Conservation (phyloP, 148 eudicot genomes). For the Silene uniflora region DNA sequence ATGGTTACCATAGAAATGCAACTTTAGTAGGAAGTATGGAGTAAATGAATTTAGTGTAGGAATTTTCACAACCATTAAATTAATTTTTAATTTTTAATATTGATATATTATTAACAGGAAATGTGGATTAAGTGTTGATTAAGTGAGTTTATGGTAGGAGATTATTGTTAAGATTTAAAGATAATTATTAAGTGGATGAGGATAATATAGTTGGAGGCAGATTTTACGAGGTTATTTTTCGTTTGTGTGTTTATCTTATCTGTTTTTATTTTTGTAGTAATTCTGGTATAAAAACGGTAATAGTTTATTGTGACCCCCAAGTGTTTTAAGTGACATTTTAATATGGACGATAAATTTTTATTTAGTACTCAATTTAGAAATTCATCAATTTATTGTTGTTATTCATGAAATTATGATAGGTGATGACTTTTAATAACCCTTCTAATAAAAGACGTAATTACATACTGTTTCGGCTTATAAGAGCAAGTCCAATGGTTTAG, state of each 20-base stretch:
- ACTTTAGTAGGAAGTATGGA: background rate
- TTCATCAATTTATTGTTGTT: too few relatives aligned
- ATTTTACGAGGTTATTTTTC: background rate
- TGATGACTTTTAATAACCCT: too few relatives aligned
- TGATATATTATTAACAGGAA: too few relatives aligned
- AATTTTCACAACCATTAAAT: constrained; percentile 11
- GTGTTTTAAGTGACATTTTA: too few relatives aligned
- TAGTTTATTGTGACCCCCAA: too few relatives aligned
- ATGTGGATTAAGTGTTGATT: background rate
- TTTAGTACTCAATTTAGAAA: too few relatives aligned
- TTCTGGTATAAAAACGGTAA: too few relatives aligned
- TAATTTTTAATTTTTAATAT: background rate
- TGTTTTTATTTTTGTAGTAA: background rate
- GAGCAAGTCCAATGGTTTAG: too few relatives aligned
- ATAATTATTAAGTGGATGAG: background rate
- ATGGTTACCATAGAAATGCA: constrained; percentile 17
- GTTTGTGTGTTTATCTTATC: background rate
- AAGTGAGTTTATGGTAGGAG: background rate
- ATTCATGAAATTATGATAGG: too few relatives aligned
- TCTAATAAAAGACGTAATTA: too few relatives aligned
- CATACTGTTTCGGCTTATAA: too few relatives aligned
- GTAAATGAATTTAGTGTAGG: background rate
- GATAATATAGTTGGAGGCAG: background rate
- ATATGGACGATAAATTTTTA: too few relatives aligned
- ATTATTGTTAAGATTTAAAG: background rate